Base-by-base conservation (phyloP, 768 basidiomycete genomes). In the Tephrocybe sp. region DNA sequence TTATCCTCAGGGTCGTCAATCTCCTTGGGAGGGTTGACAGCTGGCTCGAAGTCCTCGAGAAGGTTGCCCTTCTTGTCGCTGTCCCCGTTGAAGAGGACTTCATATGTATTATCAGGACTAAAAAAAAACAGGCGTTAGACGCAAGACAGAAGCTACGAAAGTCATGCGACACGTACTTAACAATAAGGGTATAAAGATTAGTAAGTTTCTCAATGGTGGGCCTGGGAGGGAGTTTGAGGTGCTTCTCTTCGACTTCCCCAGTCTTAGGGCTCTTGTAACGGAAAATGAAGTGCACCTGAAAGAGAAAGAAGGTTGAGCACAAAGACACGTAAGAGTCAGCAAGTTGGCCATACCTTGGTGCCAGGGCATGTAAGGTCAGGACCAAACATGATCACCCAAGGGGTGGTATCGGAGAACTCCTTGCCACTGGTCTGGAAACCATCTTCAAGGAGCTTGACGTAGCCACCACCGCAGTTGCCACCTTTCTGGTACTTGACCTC, bases 401-500 rank as follows among this genome's bases (percentile, higher is more conserved):
- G 92, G 6, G 93, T 95, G 64, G 89, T 88, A 71, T 96, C 93
- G 47, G 86, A 87, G 69, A 95, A 95, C 66, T 93, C 93, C 76
- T 93, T 90, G 53, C 90, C 90, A 56, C 85, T 88, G 54, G 88
- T 88, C 75, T 95, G 92, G 84, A 94, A 94, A 53, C 93, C 93
- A 62, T 93, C 87, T 65, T 90, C 87, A 38, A 99, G 83, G 50
- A 98, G 85, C 73, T 98, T 99, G 75, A 98, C 74, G 74, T 99
- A 99, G 33, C 97, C 97, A 76, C 97, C 97, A 70, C 97, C 97
- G 63, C 97, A 98, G 73, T 97, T 97, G 42, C 97, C 92, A 37
- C 96, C 95, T 73, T 98, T 94, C 78, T 99, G 95, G 70, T 97
- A 94, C 75, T 98, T 96, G 75, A 97, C 97, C 68, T 99, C 97